phyloP scores from a whole-genome alignment of 73 alveolate genomes.

The Paramecium caudatum region DNA sequence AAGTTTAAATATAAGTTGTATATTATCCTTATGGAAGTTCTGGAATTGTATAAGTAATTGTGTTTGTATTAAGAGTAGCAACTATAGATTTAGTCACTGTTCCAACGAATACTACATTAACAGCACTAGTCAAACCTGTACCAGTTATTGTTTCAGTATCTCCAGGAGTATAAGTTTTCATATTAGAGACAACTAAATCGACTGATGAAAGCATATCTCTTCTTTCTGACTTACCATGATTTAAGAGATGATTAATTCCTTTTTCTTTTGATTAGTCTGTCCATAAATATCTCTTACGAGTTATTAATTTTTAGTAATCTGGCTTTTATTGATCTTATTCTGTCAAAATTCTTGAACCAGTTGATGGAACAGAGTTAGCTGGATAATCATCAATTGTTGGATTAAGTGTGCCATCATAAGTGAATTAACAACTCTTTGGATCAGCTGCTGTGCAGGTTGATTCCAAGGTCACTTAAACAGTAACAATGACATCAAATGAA shows the following conservation, averaged over 20 bases:
- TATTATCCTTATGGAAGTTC: constrained; percentile 43
- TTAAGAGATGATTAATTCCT: constrained; percentile 28
- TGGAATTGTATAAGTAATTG: constrained; percentile 44
- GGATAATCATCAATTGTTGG: background rate
- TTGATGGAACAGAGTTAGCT: background rate
- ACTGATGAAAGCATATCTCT: constrained; percentile 41
- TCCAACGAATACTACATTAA: constrained; percentile 15
- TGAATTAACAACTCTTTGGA: background rate
- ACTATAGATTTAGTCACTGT: background rate
- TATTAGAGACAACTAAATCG: background rate
- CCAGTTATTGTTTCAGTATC: constrained; percentile 58
- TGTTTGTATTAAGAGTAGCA: background rate
- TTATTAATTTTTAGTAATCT: background rate
- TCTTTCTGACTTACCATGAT: constrained; percentile 47
- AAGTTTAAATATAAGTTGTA: constrained; percentile 19
- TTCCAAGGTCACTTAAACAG: background rate
- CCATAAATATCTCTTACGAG: constrained; percentile 49
- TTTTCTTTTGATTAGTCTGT: constrained; percentile 36
- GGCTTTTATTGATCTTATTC: constrained; percentile 7
- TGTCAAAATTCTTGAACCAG: constrained; percentile 54
- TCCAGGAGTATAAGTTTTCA: constrained; percentile 14
- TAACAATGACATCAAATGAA: background rate
- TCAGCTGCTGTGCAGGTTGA: background rate
- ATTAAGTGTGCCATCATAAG: background rate
- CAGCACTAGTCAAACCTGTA: constrained; percentile 38